Base-by-base conservation (phyloP, 441 rosid genomes). In the Pelargonium australe region DNA sequence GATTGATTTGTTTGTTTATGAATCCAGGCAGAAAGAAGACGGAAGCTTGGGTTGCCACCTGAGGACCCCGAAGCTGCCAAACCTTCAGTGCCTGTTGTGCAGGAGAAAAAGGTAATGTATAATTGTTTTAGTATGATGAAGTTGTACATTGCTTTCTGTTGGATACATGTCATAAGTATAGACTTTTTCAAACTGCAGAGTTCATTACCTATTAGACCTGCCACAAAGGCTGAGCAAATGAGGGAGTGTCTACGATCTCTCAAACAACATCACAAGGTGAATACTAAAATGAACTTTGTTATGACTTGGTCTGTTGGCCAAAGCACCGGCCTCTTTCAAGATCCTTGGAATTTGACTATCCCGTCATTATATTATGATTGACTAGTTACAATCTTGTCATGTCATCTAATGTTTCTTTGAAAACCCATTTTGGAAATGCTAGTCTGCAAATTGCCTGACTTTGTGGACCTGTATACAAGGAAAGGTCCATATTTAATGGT, bases 21-120 rank as follows among this genome's bases (percentile, higher is more conserved):
- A 77, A 72, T 71, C 63, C 85, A 95, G 99, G 99, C 95, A 47
- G 99, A 95, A 84, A 86, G 99, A 78, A 90, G 99, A 82, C 81
- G 89, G 80, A 85, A 80, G 80, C 96, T 95, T 49, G 99, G 99
- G 75, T 82, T 95, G 86, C 98, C 96, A 68, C 87, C 92, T 16
- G 94, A 90, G 86, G 94, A 87, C 65, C 96, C 94, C 68, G 79
- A 88, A 40, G 70, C 88, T 64, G 70, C 79, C 20, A 92, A 84
- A 78, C 92, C 95, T 65, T 78, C 95, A 25, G 74, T 79, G 61
- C 82, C 89, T 68, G 86, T 75, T 73, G 89, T 85, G 64, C 89
- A 86, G 79, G 97, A 90, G 83, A 95, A 85, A 79, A 95, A 92
- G 87, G 99, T 84, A 75, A 9, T 58, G 19, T 14, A 8, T 14